phyloP scores from a whole-genome alignment of 768 basidiomycete genomes.

The Dioszegia aurantiaca region DNA sequence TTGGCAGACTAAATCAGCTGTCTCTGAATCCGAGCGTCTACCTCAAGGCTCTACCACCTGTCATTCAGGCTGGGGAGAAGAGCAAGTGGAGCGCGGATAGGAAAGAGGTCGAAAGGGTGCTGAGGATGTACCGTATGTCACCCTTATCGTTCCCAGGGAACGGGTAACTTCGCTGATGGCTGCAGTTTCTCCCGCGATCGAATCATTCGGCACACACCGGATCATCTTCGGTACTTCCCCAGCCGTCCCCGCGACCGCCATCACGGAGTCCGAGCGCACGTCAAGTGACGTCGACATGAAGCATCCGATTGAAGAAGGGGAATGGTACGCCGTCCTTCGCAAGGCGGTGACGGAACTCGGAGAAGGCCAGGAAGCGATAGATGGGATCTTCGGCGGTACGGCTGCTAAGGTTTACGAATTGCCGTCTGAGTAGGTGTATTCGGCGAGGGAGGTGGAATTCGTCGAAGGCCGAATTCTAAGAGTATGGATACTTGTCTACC shows the following conservation, averaged over 20 bases:
- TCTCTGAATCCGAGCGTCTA: constrained; percentile 41
- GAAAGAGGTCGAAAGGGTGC: constrained; percentile 38
- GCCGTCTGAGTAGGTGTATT: neutral
- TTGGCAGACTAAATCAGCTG: constrained; percentile 38
- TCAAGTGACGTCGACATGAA: constrained; percentile 10
- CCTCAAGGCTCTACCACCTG: constrained; percentile 42
- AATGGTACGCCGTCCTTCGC: constrained; percentile 41
- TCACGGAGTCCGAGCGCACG: no score
- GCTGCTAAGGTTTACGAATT: constrained; percentile 37
- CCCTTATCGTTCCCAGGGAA: no score
- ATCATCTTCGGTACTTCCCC: constrained; percentile 44
- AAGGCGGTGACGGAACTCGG: constrained; percentile 31
- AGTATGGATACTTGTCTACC: no score
- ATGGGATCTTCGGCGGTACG: constrained; percentile 32
- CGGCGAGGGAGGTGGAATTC: no score
- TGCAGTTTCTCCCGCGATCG: constrained; percentile 46
- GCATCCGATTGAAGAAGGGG: constrained; percentile 20
- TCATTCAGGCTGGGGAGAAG: constrained; percentile 18
- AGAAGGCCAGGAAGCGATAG: constrained; percentile 34
- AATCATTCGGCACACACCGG: constrained; percentile 48
- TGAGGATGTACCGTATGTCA: constrained; percentile 48
- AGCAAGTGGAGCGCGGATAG: constrained; percentile 38
- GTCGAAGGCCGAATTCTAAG: no score
- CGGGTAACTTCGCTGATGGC: neutral
- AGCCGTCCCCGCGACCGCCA: constrained; percentile 19